Conservation (phyloP, 352 stramenopile species). For the Pythium brachiatum region DNA sequence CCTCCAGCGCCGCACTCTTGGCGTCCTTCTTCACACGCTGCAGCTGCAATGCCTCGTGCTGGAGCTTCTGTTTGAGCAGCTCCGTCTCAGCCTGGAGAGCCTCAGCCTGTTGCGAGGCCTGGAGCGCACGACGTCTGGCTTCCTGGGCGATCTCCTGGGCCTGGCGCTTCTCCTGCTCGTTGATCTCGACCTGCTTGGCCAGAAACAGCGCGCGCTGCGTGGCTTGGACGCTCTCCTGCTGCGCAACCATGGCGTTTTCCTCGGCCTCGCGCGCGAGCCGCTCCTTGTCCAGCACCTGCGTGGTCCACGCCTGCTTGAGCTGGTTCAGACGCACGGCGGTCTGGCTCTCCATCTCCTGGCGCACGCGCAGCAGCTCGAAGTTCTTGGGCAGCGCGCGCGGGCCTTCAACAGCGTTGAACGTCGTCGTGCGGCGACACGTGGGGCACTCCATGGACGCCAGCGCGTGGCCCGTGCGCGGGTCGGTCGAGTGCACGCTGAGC, state of each 20-base stretch:
- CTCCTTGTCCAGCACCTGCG: conserved; percentile 73
- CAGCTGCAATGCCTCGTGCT: conserved; percentile 67
- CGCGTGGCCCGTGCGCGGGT: conserved; percentile 15
- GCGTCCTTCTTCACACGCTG: conserved; percentile 71
- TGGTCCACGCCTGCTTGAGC: conserved; percentile 54
- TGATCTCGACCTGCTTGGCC: conserved; percentile 78
- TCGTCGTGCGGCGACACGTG: conserved; percentile 62
- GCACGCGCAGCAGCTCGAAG: conserved; percentile 80
- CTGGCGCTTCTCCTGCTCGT: conserved; percentile 75
- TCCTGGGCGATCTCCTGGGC: conserved; percentile 70
- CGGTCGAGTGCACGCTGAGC: conserved; percentile 22
- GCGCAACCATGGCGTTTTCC: conserved; percentile 61
- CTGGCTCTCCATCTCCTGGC: conserved; percentile 77
- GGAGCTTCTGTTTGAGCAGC: conserved; percentile 65
- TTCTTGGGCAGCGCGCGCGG: conserved; percentile 77
- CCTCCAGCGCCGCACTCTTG: conserved; percentile 56
- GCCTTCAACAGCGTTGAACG: conserved; percentile 38
- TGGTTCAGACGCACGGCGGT: conserved; percentile 51
- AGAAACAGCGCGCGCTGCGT: conserved; percentile 64
- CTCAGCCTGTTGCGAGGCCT: conserved; percentile 69
- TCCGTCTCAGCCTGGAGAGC: conserved; percentile 73
- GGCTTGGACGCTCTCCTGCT: conserved; percentile 73
- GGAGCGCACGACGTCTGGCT: conserved; percentile 49
- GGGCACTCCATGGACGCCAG: conserved; percentile 60
- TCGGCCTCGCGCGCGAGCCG: conserved; percentile 64